Conservation (phyloP, 1,139 yeast species). For the Taphrina populina region DNA sequence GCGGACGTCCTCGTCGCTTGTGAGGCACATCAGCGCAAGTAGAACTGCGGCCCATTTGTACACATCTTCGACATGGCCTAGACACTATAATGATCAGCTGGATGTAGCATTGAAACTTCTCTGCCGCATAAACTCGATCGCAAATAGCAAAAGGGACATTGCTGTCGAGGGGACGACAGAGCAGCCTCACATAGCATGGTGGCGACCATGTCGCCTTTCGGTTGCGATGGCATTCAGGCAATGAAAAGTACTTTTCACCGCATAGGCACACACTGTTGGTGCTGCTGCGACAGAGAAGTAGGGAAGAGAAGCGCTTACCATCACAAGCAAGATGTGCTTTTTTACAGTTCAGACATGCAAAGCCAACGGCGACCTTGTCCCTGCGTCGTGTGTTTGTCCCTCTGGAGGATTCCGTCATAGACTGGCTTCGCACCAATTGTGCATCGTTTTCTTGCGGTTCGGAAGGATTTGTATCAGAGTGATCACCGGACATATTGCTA, state of each 20-base stretch:
- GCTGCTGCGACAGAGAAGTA: not conserved
- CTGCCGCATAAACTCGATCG: no score
- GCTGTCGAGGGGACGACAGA: no score
- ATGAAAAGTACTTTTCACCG: no score
- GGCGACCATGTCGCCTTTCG: not conserved
- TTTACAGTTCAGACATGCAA: constrained; percentile 38
- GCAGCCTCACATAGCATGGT: not conserved
- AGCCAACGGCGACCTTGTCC: constrained; percentile 34
- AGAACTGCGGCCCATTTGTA: constrained; percentile 35
- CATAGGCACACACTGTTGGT: not conserved
- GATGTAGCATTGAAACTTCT: no score
- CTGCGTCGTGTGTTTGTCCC: constrained; percentile 29
- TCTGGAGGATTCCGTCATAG: constrained; percentile 2
- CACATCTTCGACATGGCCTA: constrained; percentile 38
- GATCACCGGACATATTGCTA: constrained; percentile 4
- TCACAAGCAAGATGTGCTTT: constrained; percentile 38
- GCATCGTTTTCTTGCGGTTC: not conserved
- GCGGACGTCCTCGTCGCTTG: constrained; percentile 39
- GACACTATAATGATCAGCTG: no score
- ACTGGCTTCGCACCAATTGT: constrained; percentile 2
- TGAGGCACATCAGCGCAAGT: constrained; percentile 37
- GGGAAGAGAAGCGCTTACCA: constrained; percentile 36
- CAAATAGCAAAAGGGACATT: no score
- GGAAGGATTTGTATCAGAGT: not conserved
- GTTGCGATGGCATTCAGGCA: not conserved